Evolutionary conservation across 2,329 filamentous ascomycete species (phyloP), one percentile per base, ranked within the genome.

Genomic region (Apiospora hydei): DNA sequence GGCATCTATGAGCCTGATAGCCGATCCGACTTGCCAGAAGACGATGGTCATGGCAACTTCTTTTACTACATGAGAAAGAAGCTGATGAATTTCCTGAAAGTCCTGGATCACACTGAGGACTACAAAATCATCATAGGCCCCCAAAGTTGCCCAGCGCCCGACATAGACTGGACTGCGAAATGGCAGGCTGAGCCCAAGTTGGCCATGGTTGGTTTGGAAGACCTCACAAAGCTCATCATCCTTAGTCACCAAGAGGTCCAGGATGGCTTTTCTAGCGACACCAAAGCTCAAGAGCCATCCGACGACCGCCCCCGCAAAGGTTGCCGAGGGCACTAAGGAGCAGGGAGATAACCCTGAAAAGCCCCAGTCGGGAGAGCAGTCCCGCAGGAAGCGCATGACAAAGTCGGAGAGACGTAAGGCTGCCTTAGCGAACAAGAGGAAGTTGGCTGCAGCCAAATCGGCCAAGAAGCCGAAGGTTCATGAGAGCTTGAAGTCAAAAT

Each of bases 21-120:
- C 1, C 34, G 16, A 4, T 47, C 14, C n/a, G n/a, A 34, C 41
- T 24, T 68, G n/a, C 66, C 66, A 4, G 6, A 10, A 3, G 26
- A 46, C 6, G 66, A 68, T 30, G 24, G n/a, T 14, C 44, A 68
- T 26, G 66, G 66, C n/a, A 47, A 44, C 24, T 68, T 68, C n/a
- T 68, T 68, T 13, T 68, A 47, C 10, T 68, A 30, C 66, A 68
- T 68, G 43, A 16, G 26, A 18, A 24, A 44, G 14, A 68, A 68
- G 66, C 24, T 68, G 14, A 6, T 47, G 16, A 21, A 26, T 1
- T 68, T 68, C 66, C 18, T 64, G 6, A 5, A n/a, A 24, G 57
- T 34, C 10, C 10, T 64, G 57, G 57, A 64, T 13, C 18, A 13
- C 34, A n/a, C 41, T 11, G 11, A 24, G 18, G 13, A 64, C 21